Conservation (phyloP, 1,284 basidiomycete genomes). For the Rhodotorula sp. region DNA sequence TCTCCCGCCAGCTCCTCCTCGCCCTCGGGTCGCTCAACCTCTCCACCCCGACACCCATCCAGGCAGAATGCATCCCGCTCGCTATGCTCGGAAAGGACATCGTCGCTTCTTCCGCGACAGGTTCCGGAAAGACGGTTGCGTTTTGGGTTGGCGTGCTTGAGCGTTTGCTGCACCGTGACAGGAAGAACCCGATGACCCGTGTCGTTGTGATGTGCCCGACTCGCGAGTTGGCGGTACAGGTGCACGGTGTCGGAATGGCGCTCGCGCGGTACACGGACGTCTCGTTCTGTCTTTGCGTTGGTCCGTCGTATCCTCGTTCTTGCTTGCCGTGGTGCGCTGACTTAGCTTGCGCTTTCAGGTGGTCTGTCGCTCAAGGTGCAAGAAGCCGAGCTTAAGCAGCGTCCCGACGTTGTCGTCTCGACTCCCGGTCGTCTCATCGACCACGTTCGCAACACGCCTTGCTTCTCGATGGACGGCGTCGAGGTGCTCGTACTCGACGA, state of each 20-base stretch:
- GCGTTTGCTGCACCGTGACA: slow-evolving; percentile 81
- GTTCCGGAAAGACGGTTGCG: slow-evolving; percentile 94
- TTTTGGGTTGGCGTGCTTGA: slow-evolving; percentile 94
- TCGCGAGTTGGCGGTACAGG: slow-evolving; percentile 90
- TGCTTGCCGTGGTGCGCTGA: background rate
- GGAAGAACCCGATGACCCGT: slow-evolving; percentile 78
- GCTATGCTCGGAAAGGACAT: slow-evolving; percentile 92
- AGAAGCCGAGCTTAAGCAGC: slow-evolving; percentile 74
- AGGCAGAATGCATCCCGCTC: slow-evolving; percentile 85
- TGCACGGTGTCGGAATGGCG: slow-evolving; percentile 83
- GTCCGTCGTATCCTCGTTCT: slow-evolving; percentile 50
- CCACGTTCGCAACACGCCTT: slow-evolving; percentile 90
- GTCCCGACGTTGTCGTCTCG: slow-evolving; percentile 89
- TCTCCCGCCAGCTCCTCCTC: slow-evolving; percentile 84
- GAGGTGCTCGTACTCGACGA: slow-evolving; percentile 95
- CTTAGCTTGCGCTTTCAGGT: slow-evolving; percentile 54
- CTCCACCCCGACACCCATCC: slow-evolving; percentile 87
- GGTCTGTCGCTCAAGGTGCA: slow-evolving; percentile 89
- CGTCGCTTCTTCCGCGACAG: slow-evolving; percentile 90
- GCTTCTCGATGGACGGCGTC: slow-evolving; percentile 87
- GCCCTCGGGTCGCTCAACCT: slow-evolving; percentile 79
- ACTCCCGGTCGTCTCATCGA: slow-evolving; percentile 96
- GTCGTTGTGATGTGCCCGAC: slow-evolving; percentile 91
- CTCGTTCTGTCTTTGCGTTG: slow-evolving; percentile 80
- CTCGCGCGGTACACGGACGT: slow-evolving; percentile 84